Conservation (phyloP, 768 basidiomycete species). For the Artomyces pyxidatus region DNA sequence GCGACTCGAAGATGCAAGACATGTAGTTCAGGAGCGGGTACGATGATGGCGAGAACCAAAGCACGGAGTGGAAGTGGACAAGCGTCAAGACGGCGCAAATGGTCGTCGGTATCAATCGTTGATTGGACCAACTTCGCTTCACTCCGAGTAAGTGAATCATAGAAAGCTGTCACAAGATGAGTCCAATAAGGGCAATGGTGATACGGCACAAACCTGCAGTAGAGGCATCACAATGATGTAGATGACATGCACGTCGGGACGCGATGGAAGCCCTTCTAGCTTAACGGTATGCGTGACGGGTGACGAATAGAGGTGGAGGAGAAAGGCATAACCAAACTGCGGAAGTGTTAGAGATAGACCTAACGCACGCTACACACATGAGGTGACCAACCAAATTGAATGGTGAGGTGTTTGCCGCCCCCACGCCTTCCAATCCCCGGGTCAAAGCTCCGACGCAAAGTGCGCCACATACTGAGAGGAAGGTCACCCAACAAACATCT, state of each 20-base stretch:
- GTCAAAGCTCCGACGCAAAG: slow-evolving; percentile 61
- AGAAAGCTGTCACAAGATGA: slow-evolving; percentile 34
- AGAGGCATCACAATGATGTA: slow-evolving; percentile 67
- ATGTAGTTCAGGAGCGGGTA: slow-evolving; percentile 73
- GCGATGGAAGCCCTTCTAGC: slow-evolving; percentile 37
- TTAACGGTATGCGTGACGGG: slow-evolving; percentile 47
- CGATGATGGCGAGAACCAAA: slow-evolving; percentile 36
- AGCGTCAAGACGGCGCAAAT: slow-evolving; percentile 52
- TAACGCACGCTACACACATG: background rate
- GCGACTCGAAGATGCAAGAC: slow-evolving; percentile 63
- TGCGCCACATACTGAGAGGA: slow-evolving; percentile 56
- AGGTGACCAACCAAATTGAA: slow-evolving; percentile 57
- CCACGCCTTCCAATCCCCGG: slow-evolving; percentile 58
- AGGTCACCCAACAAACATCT: slow-evolving; percentile 67
- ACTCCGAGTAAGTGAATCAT: slow-evolving; percentile 62
- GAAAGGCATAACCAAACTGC: slow-evolving; percentile 71
- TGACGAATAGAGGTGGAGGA: slow-evolving; percentile 66
- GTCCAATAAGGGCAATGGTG: background rate
- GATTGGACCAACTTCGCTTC: slow-evolving; percentile 51
- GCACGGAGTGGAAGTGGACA: slow-evolving; percentile 57
- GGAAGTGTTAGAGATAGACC: slow-evolving; percentile 3
- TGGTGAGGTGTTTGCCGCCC: slow-evolving; percentile 43
- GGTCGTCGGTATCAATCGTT: slow-evolving; percentile 64
- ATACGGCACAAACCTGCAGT: slow-evolving; percentile 44
- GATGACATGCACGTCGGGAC: slow-evolving; percentile 69